Percentiles rank a stretch among this genome's conserved stretches.
These are phyloP conservation scores for Aspergillus sp. DNA, from an alignment of 2,329 filamentous ascomycete genomes.

Conservation along the genomic window DNA sequence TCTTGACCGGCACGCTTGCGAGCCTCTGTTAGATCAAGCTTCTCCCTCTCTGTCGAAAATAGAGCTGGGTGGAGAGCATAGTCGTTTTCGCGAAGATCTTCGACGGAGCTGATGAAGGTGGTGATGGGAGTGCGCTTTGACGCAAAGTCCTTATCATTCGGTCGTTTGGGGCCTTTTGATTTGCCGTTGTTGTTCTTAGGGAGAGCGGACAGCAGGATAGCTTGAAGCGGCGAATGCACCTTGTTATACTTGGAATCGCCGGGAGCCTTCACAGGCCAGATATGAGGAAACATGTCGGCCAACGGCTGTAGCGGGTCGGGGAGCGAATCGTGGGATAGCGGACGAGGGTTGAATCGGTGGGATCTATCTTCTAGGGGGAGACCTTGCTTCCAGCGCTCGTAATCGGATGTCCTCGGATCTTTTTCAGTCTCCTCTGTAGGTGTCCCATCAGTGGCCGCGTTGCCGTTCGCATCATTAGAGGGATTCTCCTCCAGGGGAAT, in stretches of 20 bases:
- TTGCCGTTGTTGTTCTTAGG: slow-evolving; percentile 64
- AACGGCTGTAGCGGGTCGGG: slow-evolving; percentile 62
- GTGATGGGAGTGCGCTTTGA: slow-evolving; percentile 80
- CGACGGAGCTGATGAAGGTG: slow-evolving; percentile 68
- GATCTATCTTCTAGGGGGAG: slow-evolving; percentile 33
- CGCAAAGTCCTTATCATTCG: slow-evolving; percentile 64
- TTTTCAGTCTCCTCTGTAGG: slow-evolving; percentile 16
- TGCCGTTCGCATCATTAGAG: slow-evolving; percentile 2
- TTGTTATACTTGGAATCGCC: slow-evolving; percentile 79
- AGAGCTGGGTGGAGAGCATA: slow-evolving; percentile 81
- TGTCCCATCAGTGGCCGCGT: not conserved
- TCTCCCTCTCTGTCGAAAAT: slow-evolving; percentile 58
- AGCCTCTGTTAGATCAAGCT: slow-evolving; percentile 51
- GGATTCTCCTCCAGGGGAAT: slow-evolving; percentile 40
- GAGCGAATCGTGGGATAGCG: slow-evolving; percentile 29
- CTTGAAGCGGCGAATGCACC: slow-evolving; percentile 82
- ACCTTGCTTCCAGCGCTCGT: slow-evolving; percentile 41
- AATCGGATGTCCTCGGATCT: slow-evolving; percentile 28
- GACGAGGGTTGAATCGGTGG: slow-evolving; percentile 33
- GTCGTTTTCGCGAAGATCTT: slow-evolving; percentile 78
- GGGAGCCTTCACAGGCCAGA: slow-evolving; percentile 86
- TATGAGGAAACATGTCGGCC: slow-evolving; percentile 76
- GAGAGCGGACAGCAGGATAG: slow-evolving; percentile 74
- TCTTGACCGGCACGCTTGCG: slow-evolving; percentile 53
- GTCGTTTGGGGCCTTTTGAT: slow-evolving; percentile 55